A percentile compares a stretch with the other conserved stretches of the same genome.
Evolutionary conservation across 2,329 filamentous ascomycete species (phyloP).

Genomic region (Pyrenophora seminiperda): DNA sequence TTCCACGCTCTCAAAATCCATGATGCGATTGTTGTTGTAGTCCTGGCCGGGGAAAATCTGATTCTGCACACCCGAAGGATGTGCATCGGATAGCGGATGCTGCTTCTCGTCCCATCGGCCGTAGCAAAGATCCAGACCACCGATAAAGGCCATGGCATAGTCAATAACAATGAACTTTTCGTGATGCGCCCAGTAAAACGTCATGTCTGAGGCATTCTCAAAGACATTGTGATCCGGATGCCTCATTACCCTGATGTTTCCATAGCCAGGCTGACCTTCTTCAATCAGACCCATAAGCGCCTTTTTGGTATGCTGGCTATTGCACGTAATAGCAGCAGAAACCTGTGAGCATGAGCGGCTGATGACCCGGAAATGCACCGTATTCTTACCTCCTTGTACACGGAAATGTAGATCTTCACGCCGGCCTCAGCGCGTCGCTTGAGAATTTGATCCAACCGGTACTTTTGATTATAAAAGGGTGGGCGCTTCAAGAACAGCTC

Average conservation of each 20-base stretch:
- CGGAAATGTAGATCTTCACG: slow-evolving; percentile 90
- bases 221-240: slow-evolving; percentile 96
- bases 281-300: slow-evolving; percentile 81
- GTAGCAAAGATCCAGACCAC: slow-evolving; percentile 92
- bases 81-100: slow-evolving; percentile 83
- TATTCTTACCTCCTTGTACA: slow-evolving; percentile 76
- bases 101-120: slow-evolving; percentile 90
- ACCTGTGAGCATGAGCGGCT: slow-evolving; percentile 31
- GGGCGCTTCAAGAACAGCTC: slow-evolving; percentile 85
- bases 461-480: slow-evolving; percentile 81
- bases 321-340: slow-evolving; percentile 72
- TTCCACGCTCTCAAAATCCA: slow-evolving; percentile 90
- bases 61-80: slow-evolving; percentile 78
- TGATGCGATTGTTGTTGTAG: slow-evolving; percentile 95
- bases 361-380: too few species aligned
- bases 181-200: slow-evolving; percentile 97
- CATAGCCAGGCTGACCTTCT: slow-evolving; percentile 77
- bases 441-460: slow-evolving; percentile 81
- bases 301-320: slow-evolving; percentile 90
- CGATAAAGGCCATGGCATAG: slow-evolving; percentile 88
- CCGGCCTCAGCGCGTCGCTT: slow-evolving; percentile 89
- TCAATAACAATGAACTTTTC: slow-evolving; percentile 98
- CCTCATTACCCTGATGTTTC: slow-evolving; percentile 86
- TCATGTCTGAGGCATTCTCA: slow-evolving; percentile 94
- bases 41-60: slow-evolving; percentile 96